Conservation (phyloP, 805 yeast species). For the Ogataea siamensis region DNA sequence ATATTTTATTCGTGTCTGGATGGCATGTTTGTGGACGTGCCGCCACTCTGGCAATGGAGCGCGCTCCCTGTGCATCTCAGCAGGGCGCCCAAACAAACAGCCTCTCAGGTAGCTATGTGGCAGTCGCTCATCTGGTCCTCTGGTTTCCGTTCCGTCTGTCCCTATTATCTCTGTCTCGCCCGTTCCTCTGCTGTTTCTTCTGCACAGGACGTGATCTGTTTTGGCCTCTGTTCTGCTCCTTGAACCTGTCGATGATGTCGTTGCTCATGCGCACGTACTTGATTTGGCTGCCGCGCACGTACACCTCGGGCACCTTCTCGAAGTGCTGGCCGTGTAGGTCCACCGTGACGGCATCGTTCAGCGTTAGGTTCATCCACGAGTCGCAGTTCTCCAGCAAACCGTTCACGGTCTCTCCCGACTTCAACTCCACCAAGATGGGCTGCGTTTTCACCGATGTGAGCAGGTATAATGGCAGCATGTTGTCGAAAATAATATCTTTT, state of each 20-base stretch:
- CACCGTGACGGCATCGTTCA: conserved; percentile 70
- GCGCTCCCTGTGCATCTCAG: too few species aligned
- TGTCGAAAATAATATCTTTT: conserved; percentile 3
- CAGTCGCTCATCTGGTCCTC: neutral
- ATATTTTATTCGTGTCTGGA: too few species aligned
- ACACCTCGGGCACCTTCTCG: conserved; percentile 66
- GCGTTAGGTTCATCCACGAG: conserved; percentile 91
- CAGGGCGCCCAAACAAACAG: too few species aligned
- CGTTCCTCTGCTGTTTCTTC: conserved; percentile 23
- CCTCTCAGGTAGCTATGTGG: too few species aligned
- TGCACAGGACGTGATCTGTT: conserved; percentile 24
- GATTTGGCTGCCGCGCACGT: conserved; percentile 83
- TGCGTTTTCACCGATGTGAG: conserved; percentile 89
- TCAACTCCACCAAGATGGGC: conserved; percentile 83
- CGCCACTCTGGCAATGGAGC: too few species aligned
- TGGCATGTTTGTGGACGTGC: too few species aligned
- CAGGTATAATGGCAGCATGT: conserved; percentile 84
- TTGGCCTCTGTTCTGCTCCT: conserved; percentile 53
- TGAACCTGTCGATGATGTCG: conserved; percentile 71
- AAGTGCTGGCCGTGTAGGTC: conserved; percentile 60
- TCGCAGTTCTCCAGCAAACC: conserved; percentile 87
- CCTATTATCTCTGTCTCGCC: conserved; percentile 22
- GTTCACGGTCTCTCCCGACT: conserved; percentile 84
- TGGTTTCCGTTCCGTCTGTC: conserved; percentile 8
- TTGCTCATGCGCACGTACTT: conserved; percentile 75